A percentile compares a stretch with the other conserved stretches of the same genome.
phyloP scores from a whole-genome alignment of 768 basidiomycete genomes.

The Naganishia onofrii region DNA sequence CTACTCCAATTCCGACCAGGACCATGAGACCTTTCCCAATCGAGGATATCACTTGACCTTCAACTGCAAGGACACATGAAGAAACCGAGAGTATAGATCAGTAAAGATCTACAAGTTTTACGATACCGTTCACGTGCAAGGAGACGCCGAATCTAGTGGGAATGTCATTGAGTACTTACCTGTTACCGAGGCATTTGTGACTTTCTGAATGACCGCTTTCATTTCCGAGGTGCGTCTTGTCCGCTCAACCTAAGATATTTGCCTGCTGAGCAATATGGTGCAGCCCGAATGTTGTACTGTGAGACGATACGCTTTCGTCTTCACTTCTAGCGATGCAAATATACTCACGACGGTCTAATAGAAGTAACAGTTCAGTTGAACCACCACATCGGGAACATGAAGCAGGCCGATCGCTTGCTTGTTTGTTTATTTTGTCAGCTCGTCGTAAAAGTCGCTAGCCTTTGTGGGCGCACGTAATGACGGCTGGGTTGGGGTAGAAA shows the following conservation, averaged over 20 bases:
- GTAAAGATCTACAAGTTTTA: background rate
- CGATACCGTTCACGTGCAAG: too few species aligned
- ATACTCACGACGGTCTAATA: too few species aligned
- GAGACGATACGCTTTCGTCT: too few species aligned
- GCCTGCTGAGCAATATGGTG: too few species aligned
- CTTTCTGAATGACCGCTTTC: constrained; percentile 22
- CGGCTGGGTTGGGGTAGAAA: background rate
- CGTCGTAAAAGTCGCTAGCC: background rate
- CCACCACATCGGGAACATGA: background rate
- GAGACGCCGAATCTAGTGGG: too few species aligned
- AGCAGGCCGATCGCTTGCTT: background rate
- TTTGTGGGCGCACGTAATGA: background rate
- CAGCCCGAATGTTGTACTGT: too few species aligned
- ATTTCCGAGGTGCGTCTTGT: background rate
- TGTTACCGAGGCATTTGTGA: constrained; percentile 15
- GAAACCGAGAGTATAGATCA: background rate
- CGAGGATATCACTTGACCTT: constrained; percentile 71
- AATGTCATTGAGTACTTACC: background rate
- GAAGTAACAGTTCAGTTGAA: background rate
- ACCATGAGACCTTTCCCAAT: constrained; percentile 86
- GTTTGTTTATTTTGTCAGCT: constrained; percentile 23
- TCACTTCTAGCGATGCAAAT: too few species aligned
- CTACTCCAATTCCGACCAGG: constrained; percentile 74
- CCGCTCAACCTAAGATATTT: too few species aligned
- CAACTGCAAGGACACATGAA: constrained; percentile 58